These are phyloP conservation scores for Monilinia fructigena DNA, from an alignment of 2,329 filamentous ascomycete species.

Conservation along the genomic window DNA sequence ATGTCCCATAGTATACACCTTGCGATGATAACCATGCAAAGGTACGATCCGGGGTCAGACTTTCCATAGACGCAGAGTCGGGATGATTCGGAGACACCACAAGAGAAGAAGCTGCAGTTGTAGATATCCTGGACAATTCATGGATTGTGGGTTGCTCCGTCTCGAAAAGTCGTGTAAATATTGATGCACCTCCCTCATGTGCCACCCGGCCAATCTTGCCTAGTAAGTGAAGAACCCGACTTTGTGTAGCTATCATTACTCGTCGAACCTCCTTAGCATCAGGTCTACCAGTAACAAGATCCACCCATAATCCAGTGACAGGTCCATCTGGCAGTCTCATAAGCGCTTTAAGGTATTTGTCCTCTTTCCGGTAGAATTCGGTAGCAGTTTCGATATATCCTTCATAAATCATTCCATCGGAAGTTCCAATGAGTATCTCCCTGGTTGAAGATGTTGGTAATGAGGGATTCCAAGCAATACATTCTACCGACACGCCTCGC, in stretches of 20 bases:
- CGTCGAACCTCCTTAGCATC: conserved; percentile 66
- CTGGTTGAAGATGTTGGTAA: conserved; percentile 89
- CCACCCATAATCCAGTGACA: conserved; percentile 82
- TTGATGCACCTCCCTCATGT: conserved; percentile 76
- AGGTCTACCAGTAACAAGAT: conserved; percentile 58
- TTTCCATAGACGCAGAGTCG: conserved; percentile 54
- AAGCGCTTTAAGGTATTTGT: conserved; percentile 83
- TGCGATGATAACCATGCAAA: conserved; percentile 91
- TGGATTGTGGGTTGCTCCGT: conserved; percentile 76
- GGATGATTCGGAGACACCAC: conserved; percentile 73
- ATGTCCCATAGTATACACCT: conserved; percentile 82
- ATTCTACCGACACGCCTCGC: conserved; percentile 84
- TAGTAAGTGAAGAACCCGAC: conserved; percentile 74
- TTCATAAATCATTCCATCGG: conserved; percentile 95
- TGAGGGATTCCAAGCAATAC: conserved; percentile 91
- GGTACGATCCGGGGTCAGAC: conserved; percentile 62
- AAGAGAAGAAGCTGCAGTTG: conserved; percentile 62
- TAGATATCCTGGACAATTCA: conserved; percentile 63
- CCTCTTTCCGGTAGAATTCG: conserved; percentile 93
- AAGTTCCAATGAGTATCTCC: conserved; percentile 86
- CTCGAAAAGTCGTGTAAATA: conserved; percentile 87
- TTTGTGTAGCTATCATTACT: conserved; percentile 77
- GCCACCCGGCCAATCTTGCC: conserved; percentile 72
- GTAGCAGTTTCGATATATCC: conserved; percentile 90
- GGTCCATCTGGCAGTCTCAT: conserved; percentile 81